Percentiles rank a stretch among this genome's conserved stretches.
Evolutionary conservation across 2,329 filamentous ascomycete genomes (phyloP).

Genomic region (Metarhizium anisopliae): DNA sequence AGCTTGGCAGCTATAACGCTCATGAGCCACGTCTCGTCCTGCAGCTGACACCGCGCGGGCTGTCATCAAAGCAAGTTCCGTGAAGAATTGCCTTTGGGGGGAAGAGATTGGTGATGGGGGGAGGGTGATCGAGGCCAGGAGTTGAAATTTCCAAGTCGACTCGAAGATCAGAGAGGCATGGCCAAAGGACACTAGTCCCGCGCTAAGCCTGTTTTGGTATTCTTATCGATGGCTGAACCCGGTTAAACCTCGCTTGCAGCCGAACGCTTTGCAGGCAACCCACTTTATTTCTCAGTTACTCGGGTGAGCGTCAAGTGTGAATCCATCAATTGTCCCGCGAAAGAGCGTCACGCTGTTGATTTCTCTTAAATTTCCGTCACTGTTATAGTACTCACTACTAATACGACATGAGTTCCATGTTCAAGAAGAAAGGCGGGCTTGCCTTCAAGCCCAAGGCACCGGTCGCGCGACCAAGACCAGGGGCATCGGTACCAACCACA

Average conservation of each 20-base stretch:
- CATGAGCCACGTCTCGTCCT: slow-evolving; percentile 26
- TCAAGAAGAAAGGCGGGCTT: slow-evolving; percentile 55
- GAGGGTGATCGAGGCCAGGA: slow-evolving; percentile 24
- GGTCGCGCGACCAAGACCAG: slow-evolving; percentile 30
- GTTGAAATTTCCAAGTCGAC: slow-evolving; percentile 37
- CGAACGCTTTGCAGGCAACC: not conserved
- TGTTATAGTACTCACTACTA: not conserved
- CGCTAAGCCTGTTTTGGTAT: slow-evolving; percentile 21
- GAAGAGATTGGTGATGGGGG: slow-evolving; percentile 22
- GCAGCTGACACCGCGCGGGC: slow-evolving; percentile 19
- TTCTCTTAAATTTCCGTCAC: not conserved
- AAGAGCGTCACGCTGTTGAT: not conserved
- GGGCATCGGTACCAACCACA: slow-evolving; percentile 3
- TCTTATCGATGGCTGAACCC: slow-evolving; percentile 24
- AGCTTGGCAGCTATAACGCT: slow-evolving; percentile 18
- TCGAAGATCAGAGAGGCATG: slow-evolving; percentile 29
- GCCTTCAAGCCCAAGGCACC: slow-evolving; percentile 65
- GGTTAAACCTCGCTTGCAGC: slow-evolving; percentile 23
- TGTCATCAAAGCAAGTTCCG: slow-evolving; percentile 26
- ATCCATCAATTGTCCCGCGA: not conserved
- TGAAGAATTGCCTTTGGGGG: slow-evolving; percentile 18
- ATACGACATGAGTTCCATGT: slow-evolving; percentile 52
- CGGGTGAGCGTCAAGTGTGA: not conserved
- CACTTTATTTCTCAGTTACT: slow-evolving; percentile 1
- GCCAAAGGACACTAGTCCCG: slow-evolving; percentile 25